phyloP scores from a whole-genome alignment of 306 rosid species.

The Fagus sylvatica region DNA sequence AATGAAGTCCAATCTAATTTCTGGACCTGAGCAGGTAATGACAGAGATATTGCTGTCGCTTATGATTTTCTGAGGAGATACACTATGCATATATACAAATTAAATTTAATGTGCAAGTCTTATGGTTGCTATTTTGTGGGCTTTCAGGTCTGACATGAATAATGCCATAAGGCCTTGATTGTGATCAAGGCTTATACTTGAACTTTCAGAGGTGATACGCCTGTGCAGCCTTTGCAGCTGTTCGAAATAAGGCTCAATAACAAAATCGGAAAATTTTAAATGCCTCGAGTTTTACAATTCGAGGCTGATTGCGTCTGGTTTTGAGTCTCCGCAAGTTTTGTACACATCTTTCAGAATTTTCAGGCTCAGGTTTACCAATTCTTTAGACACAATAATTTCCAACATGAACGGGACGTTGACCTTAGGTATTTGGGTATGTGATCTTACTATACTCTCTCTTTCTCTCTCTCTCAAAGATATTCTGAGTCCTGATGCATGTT shows the following conservation, averaged over 20 bases:
- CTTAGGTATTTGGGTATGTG: not conserved
- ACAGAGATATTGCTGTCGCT: not conserved
- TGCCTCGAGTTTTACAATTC: not conserved
- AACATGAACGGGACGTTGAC: not conserved
- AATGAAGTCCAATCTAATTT: not conserved
- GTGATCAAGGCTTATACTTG: not conserved
- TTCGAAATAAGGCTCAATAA: not conserved
- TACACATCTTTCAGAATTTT: not conserved
- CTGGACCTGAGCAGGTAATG: not conserved
- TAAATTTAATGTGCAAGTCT: not conserved
- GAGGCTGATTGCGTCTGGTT: not conserved
- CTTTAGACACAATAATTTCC: not conserved
- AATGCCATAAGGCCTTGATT: not conserved
- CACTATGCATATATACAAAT: not conserved
- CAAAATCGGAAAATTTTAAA: not conserved
- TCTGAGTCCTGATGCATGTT: not conserved
- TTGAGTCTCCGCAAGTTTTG: not conserved
- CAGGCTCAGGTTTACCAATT: not conserved
- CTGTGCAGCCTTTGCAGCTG: not conserved
- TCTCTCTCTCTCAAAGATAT: not conserved
- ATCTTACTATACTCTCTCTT: not conserved
- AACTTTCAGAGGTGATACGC: not conserved
- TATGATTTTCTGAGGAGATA: not conserved
- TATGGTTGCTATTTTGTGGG: not conserved
- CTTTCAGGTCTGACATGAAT: not conserved